Base-by-base conservation (phyloP, 73 alveolate genomes). In the Diophrys appendiculata region DNA sequence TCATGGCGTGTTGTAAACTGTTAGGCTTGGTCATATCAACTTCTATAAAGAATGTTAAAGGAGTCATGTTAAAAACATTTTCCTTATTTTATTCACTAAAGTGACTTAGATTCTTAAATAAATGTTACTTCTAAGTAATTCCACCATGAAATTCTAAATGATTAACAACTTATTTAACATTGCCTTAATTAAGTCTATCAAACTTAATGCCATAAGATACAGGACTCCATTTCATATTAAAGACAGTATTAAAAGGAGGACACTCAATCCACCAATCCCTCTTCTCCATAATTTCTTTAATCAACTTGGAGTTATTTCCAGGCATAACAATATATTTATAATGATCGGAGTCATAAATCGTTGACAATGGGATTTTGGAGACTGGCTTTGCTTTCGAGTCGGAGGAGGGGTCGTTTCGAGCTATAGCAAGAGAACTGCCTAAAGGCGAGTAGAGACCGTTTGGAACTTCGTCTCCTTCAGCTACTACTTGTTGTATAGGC, bases 101-200 rank as follows among this genome's bases (percentile, higher is more conserved):
- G 23, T 76, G 67, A 82, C 78, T 80, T 65, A 97, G 78, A 76
- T 90, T 95, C 67, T 85, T 70, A 86, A 92, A 97, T 87, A 95
- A 77, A 83, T 91, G 86, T 33, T 93, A 94, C 84, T 97, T 97
- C 74, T 96, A 95, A 54, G 96, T 80, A 29, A 97, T 79, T 43
- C 90, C 79, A 18, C 83, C 78, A 88, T 97, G 99, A 88, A 90
- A 94, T 76, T 97, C 99, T 79, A 92, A 97, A 83, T 97, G 99
- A 82, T 97, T 97, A 23, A 97, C 97, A 24, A 93, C 56, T 80
- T 93, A 88, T 53, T 83, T 93, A 24, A 30, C 67, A 30, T 77
- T 74, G 11, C 90, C 87, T 28, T 77, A 30, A 68, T 88, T 80
- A 30, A 95, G 83, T 71, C 85, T 30, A 53, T 88, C 93, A 89